Evolutionary conservation across 371 early-diverging fungal species (phyloP), one percentile per base, ranked within the genome.

Genomic region (Rozella allomycis): DNA sequence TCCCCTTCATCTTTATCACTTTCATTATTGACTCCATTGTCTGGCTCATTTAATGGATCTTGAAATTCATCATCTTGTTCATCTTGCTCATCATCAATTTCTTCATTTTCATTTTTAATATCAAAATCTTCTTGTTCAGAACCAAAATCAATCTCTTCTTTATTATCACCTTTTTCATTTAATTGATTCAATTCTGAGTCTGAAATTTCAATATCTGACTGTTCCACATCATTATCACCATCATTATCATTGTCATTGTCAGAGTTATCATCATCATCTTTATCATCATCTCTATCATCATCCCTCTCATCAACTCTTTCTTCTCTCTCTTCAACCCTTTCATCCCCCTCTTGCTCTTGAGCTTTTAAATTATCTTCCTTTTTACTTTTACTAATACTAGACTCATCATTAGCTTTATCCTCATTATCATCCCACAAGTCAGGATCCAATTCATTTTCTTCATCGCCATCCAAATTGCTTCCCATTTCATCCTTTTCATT

Each of bases 391-490:
- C 62, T 73, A 56, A 61, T 66, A 19, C 73, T 74, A 17, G 57
- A 50, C 26, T 69, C 65, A 28, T 66, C 52, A 22, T 65, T 52
- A 19, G 45, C 38, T 19, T 54, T 43, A n/a, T 64, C 65, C 21
- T 78, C 73, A 18, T 82, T 74, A 39, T 79, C 86, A 23, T 73
- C 76, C 96, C 96, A 94, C 69, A 94, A 67, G 22, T 70, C 70
- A 20, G 62, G 69, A 2, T 63, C 25, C 2, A 17, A 14, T 17
- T 27, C 28, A 4, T 55, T 52, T 17, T 60, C 58, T n/a, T 55
- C 56, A 4, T 46, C 44, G 4, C 52, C 50, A 11, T 54, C 61
- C 4, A 61, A 60, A 8, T 61, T 47, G 17, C 54, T 52, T 6
- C 61, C 57, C 6, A 6, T 66, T 4, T 51, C 46, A 16, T 7